Evolutionary conservation across 768 basidiomycete species (phyloP), one percentile per base, ranked within the genome.

Genomic region (Xanthoconium stramineum): DNA sequence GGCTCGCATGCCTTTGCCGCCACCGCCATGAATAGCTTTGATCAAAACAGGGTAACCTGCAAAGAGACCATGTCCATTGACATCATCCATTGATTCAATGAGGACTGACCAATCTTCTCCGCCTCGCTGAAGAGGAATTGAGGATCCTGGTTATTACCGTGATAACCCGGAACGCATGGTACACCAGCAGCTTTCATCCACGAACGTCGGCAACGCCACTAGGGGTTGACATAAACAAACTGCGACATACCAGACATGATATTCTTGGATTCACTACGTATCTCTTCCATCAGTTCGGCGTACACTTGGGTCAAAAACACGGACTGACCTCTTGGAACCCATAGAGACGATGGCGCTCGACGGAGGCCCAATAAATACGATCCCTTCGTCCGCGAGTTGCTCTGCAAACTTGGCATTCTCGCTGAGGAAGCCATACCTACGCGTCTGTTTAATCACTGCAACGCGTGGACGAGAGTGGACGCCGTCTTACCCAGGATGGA

Each of bases 11-110:
- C 94, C 94, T 69, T 97, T 97, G 2, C 94, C 95, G 7, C 94
- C 94, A 17, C 94, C 95, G 28, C 95, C 94, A 61, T 95, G 89
- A 45, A 94, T 88, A n/a, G 94, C 95, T 68, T 98, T 98, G 73
- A 98, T 97, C 30, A 98, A 76, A 3, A 96, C 89, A 29, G 94
- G 94, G 66, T 91, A 96, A 12, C 89, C 88, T 88, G 42, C 24
- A 33, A 36, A 46, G 39, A n/a, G 15, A 1, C 17, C 33, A n/a
- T 6, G 3, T 40, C 7, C 20, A 14, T 28, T 9, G 15, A 6
- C 33, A 19, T n/a, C 28, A 11, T 29, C 24, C 19, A 36, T 38
- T 45, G 6, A 39, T 24, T 3, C 5, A 37, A 20, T 19, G n/a
- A 24, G 15, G 13, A 51, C 56, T 52, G 57, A 83, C 88, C 91